A percentile compares a stretch with the other conserved stretches of the same genome.
Conservation (phyloP, 148 eudicot genomes). For the Rhododendron kiyosumense region DNA sequence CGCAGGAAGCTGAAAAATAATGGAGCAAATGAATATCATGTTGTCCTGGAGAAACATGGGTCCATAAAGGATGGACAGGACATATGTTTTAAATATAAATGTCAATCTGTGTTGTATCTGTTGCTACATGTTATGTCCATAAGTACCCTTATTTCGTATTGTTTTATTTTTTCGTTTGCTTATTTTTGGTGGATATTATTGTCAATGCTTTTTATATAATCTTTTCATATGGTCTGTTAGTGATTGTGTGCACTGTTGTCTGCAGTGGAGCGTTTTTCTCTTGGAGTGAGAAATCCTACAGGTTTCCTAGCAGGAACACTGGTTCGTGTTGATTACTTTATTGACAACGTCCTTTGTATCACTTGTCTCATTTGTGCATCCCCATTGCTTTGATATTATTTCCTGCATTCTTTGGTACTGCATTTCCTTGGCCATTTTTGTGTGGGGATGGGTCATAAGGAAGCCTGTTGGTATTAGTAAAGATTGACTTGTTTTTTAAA, state of each 20-base stretch:
- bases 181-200: background rate
- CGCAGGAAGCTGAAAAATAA: background rate
- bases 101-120: background rate
- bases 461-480: background rate
- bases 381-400: background rate
- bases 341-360: background rate
- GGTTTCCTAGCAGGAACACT: conserved; percentile 87
- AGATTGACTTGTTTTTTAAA: background rate
- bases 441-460: background rate
- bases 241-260: conserved; percentile 17
- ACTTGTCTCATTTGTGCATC: background rate
- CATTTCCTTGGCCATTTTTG: background rate
- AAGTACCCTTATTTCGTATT: background rate
- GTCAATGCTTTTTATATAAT: background rate
- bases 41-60: background rate
- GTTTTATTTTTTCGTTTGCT: background rate
- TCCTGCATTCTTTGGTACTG: background rate
- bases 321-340: conserved; percentile 38
- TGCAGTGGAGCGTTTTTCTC: conserved; percentile 86
- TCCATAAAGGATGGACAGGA: background rate
- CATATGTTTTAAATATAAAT: background rate
- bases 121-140: background rate
- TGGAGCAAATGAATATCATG: background rate
- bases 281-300: conserved; percentile 93
- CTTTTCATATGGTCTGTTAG: conserved; percentile 4